These are phyloP conservation scores for Eragrostis curvula DNA, from an alignment of 176 grass and related monocot genomes.

Conservation along the genomic window DNA sequence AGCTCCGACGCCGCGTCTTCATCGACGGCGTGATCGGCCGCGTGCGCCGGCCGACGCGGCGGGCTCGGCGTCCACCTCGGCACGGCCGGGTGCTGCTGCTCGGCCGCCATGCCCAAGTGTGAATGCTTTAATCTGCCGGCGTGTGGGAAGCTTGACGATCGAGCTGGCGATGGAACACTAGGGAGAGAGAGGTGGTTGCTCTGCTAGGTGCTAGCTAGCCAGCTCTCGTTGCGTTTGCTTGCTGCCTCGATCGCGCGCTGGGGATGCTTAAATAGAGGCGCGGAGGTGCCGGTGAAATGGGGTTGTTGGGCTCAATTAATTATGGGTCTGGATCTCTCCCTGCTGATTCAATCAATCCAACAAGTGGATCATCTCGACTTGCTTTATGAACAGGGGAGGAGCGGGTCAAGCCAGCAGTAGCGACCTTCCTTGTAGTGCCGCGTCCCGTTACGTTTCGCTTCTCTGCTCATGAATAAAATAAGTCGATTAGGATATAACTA, in stretches of 20 bases:
- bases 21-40: background rate
- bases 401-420: background rate
- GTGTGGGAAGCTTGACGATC: no score
- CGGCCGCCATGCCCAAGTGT: conserved; percentile 5
- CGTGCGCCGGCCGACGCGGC: conserved; percentile 1
- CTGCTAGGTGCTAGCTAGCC: background rate
- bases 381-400: background rate
- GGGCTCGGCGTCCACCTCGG: conserved; percentile 76
- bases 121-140: background rate
- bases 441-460: background rate
- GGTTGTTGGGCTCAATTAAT: background rate
- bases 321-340: background rate
- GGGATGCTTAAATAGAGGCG: conserved; percentile 30
- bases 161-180: background rate
- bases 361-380: background rate
- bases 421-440: background rate
- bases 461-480: background rate
- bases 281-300: background rate
- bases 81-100: conserved; percentile 38
- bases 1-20: conserved; percentile 9
- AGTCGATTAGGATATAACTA: no score
- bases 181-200: no score
- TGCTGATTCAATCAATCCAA: background rate
- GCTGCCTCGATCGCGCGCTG: background rate
- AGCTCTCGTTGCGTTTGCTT: background rate